A percentile compares a stretch with the other conserved stretches of the same genome.
phyloP scores from a whole-genome alignment of 345 rosid genomes.

The Lepidium sativum region DNA sequence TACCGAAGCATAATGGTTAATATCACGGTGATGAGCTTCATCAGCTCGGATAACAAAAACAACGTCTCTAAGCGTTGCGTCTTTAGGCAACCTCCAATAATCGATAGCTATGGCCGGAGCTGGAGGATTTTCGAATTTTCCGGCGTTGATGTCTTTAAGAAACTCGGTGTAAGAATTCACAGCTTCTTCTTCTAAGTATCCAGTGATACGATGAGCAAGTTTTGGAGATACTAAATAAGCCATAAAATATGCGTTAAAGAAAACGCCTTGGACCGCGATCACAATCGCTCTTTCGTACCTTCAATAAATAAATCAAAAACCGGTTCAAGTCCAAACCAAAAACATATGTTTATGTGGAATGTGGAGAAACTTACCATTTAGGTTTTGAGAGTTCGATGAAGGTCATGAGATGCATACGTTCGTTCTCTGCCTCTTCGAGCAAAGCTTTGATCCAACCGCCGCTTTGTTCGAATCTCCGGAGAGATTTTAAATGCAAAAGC shows the following conservation, averaged over 20 bases:
- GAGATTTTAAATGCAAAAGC: slow-evolving; percentile 54
- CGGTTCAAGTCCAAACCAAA: background rate
- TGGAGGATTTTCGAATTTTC: slow-evolving; percentile 40
- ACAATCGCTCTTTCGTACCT: slow-evolving; percentile 48
- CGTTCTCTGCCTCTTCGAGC: slow-evolving; percentile 59
- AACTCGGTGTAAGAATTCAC: slow-evolving; percentile 52
- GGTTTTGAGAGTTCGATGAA: slow-evolving; percentile 50
- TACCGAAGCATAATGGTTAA: slow-evolving; percentile 65
- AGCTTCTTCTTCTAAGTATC: slow-evolving; percentile 59
- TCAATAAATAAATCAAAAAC: background rate
- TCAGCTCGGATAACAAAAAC: slow-evolving; percentile 52
- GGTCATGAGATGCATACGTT: slow-evolving; percentile 67
- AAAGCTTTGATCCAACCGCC: slow-evolving; percentile 68
- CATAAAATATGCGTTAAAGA: slow-evolving; percentile 49
- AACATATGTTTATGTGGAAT: background rate
- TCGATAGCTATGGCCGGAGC: slow-evolving; percentile 64
- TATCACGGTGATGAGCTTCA: slow-evolving; percentile 59
- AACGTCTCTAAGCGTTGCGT: slow-evolving; percentile 53
- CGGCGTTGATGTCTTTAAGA: slow-evolving; percentile 48
- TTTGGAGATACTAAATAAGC: slow-evolving; percentile 48
- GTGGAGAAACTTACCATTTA: slow-evolving; percentile 26
- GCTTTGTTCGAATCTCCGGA: slow-evolving; percentile 49
- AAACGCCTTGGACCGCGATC: slow-evolving; percentile 48
- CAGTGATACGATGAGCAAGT: slow-evolving; percentile 50
- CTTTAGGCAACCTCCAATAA: slow-evolving; percentile 48